Evolutionary conservation across 1,139 yeast species (phyloP).

Genomic region (Blastobotrys petasosporus): DNA sequence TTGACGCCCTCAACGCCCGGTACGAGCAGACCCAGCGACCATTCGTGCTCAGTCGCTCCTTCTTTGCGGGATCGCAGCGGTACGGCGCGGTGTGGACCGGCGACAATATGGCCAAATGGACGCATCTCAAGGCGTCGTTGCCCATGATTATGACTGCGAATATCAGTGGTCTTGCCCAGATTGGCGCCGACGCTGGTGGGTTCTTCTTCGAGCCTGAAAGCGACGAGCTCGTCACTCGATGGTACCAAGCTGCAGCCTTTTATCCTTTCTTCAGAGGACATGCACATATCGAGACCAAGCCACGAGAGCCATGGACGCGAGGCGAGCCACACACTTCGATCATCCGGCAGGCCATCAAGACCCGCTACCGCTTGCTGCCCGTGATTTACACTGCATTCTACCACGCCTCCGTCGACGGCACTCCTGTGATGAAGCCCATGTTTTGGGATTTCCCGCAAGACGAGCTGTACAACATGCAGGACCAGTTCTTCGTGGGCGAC

Average conservation of each 20-base stretch:
- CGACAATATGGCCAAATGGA: constrained; percentile 89
- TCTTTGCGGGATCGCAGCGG: constrained; percentile 82
- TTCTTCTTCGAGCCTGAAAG: constrained; percentile 76
- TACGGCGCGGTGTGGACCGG: constrained; percentile 96
- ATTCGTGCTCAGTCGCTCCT: constrained; percentile 75
- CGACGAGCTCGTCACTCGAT: constrained; percentile 67
- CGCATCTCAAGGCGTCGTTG: constrained; percentile 63
- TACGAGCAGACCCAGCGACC: constrained; percentile 53
- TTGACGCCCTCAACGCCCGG: constrained; percentile 51
- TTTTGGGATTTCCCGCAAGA: constrained; percentile 55
- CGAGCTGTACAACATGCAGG: constrained; percentile 55
- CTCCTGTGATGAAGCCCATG: constrained; percentile 69
- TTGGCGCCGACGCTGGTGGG: constrained; percentile 95
- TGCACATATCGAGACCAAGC: constrained; percentile 83
- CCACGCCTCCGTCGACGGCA: constrained; percentile 51
- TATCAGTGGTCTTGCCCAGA: constrained; percentile 78
- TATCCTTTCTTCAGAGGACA: constrained; percentile 93
- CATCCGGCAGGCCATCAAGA: constrained; percentile 60
- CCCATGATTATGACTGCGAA: constrained; percentile 82
- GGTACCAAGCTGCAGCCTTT: constrained; percentile 94
- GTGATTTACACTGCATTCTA: constrained; percentile 70
- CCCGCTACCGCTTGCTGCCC: constrained; percentile 71
- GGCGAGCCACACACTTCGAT: constrained; percentile 63
- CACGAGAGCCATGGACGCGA: constrained; percentile 86
- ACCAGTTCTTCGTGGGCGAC: constrained; percentile 70